Evolutionary conservation across 768 basidiomycete species (phyloP).

Genomic region (Suillus subalutaceus): DNA sequence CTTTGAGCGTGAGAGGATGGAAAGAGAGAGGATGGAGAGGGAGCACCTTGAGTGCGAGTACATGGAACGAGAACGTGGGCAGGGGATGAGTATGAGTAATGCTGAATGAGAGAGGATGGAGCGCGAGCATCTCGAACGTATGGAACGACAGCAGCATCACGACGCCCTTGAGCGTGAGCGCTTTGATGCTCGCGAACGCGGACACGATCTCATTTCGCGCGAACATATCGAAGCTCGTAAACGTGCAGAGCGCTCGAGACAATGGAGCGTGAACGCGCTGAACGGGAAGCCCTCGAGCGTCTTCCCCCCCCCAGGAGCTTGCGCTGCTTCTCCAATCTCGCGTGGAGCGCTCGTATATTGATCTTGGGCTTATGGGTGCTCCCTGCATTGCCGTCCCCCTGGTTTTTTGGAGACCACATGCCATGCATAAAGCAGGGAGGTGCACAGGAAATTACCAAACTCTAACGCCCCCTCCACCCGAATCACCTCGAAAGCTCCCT

Average conservation of each 20-base stretch:
- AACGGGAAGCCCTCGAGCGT: conserved; percentile 24
- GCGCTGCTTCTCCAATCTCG: conserved; percentile 33
- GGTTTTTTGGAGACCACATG: conserved; percentile 38
- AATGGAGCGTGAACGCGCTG: conserved; percentile 1
- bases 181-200: conserved; percentile 14
- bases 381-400: conserved; percentile 35
- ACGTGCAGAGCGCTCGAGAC: conserved; percentile 15
- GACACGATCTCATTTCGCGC: conserved; percentile 3
- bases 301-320: conserved; percentile 36
- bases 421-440: conserved; percentile 26
- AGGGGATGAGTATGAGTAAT: neutral
- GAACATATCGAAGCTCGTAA: conserved; percentile 13
- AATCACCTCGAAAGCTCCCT: no score
- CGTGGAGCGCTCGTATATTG: conserved; percentile 31
- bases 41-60: conserved; percentile 34
- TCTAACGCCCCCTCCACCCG: no score
- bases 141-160: conserved; percentile 29
- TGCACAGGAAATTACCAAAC: conserved; percentile 24
- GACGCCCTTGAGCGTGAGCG: conserved; percentile 36
- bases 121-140: conserved; percentile 31
- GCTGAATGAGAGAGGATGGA: conserved; percentile 25
- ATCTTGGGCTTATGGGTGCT: conserved; percentile 33
- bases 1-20: conserved; percentile 31
- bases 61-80: conserved; percentile 30
- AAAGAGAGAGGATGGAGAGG: conserved; percentile 36